A percentile compares a stretch with the other conserved stretches of the same genome.
These are phyloP conservation scores for Sparassis latifolia DNA, from an alignment of 1,284 basidiomycete genomes.

Conservation along the genomic window DNA sequence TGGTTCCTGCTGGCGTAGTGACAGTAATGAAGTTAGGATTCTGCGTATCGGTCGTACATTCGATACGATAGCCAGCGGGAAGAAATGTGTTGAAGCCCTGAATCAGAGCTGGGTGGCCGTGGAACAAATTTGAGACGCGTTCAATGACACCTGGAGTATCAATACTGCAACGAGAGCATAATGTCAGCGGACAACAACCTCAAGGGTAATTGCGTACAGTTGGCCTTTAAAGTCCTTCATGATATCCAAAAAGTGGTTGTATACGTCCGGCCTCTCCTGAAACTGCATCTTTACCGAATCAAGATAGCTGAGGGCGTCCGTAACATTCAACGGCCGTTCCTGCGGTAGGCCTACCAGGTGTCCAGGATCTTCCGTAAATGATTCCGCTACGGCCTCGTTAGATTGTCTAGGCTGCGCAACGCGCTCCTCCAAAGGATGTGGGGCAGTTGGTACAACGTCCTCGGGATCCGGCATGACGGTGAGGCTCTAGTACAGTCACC, in stretches of 20 bases:
- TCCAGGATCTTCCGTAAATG: no score
- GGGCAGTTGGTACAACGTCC: no score
- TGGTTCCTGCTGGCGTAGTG: conserved; percentile 75
- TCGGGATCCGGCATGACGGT: no score
- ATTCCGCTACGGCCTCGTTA: no score
- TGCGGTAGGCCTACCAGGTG: neutral
- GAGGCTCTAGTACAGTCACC: no score
- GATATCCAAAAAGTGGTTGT: conserved; percentile 93
- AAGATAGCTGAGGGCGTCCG: conserved; percentile 91
- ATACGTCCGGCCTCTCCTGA: conserved; percentile 83
- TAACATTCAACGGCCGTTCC: conserved; percentile 63
- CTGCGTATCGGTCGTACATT: conserved; percentile 56
- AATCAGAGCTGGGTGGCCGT: conserved; percentile 86
- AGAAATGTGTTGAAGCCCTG: conserved; percentile 99
- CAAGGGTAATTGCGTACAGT: conserved; percentile 44
- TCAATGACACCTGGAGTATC: conserved; percentile 97
- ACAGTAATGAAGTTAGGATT: conserved; percentile 74
- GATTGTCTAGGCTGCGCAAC: no score
- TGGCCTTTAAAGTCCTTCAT: conserved; percentile 99
- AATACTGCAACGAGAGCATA: conserved; percentile 52
- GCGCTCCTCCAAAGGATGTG: no score
- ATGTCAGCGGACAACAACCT: neutral
- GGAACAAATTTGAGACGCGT: conserved; percentile 90
- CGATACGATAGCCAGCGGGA: conserved; percentile 91
- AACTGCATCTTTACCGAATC: conserved; percentile 92